phyloP scores from a whole-genome alignment of 2,329 filamentous ascomycete species.

The Dothiorella sarmentorum region DNA sequence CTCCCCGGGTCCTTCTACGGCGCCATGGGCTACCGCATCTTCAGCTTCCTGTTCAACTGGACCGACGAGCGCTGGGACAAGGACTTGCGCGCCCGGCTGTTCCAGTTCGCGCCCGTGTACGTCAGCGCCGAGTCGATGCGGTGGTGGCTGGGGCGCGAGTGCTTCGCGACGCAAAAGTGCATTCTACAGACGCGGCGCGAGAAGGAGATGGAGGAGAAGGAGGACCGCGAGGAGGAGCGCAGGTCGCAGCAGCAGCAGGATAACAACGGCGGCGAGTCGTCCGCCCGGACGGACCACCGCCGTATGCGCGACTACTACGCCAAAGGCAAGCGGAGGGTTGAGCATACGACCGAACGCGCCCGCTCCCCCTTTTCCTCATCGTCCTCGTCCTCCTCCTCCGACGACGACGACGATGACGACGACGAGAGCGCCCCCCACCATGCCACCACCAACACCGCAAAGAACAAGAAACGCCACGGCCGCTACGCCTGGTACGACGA shows the following conservation, averaged over 20 bases:
- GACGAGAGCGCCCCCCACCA: constrained; percentile 23
- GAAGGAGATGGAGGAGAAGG: constrained; percentile 57
- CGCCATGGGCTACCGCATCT: constrained; percentile 80
- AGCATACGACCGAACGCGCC: constrained; percentile 5
- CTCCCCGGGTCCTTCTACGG: constrained; percentile 70
- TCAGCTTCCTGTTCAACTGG: constrained; percentile 88
- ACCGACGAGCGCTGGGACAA: constrained; percentile 80
- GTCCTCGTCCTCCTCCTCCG: background rate
- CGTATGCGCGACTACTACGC: constrained; percentile 12
- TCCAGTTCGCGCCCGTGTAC: constrained; percentile 89
- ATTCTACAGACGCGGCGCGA: constrained; percentile 77
- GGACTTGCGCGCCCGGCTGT: constrained; percentile 74
- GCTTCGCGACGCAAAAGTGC: constrained; percentile 81
- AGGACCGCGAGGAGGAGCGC: constrained; percentile 40
- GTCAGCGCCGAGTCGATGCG: constrained; percentile 87
- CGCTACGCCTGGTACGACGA: constrained; percentile 75
- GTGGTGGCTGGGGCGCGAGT: constrained; percentile 90
- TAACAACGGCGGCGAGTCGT: background rate
- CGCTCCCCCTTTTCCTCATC: background rate
- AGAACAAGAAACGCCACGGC: too few species aligned
- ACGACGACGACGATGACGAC: background rate
- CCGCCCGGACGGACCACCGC: too few species aligned
- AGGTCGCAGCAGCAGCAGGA: too few species aligned
- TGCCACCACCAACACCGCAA: constrained; percentile 39
- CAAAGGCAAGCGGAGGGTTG: background rate